phyloP scores from a whole-genome alignment of 306 rosid species.

The Rosa lucieae region DNA sequence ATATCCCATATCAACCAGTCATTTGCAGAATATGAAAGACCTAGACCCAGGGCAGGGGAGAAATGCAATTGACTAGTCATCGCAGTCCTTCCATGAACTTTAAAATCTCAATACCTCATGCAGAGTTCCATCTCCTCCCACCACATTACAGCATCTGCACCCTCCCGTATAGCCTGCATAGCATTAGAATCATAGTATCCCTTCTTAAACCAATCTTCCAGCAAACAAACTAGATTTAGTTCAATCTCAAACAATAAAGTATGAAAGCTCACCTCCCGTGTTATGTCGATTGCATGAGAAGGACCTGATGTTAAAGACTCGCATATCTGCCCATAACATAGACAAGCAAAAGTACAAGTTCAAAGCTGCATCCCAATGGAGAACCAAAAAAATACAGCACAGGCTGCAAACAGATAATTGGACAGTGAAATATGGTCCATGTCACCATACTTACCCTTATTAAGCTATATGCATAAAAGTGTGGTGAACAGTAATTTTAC shows the following conservation, averaged over 20 bases:
- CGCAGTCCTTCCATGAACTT: not conserved
- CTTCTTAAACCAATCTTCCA: conserved; percentile 5
- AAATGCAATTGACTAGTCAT: not conserved
- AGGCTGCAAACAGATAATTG: not conserved
- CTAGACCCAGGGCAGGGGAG: not conserved
- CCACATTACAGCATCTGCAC: conserved; percentile 91
- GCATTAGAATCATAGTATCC: conserved; percentile 18
- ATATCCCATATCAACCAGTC: not conserved
- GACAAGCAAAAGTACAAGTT: conserved; percentile 10
- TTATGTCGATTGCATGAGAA: conserved; percentile 89
- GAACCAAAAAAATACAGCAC: conserved; percentile 2
- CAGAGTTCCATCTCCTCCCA: conserved; percentile 98
- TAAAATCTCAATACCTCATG: conserved; percentile 65
- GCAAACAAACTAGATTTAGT: conserved; percentile 12
- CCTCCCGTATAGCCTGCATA: conserved; percentile 81
- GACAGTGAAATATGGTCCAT: not conserved
- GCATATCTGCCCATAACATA: conserved; percentile 57
- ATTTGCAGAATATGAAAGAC: conserved; percentile 2
- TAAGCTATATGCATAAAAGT: not conserved
- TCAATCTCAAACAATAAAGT: conserved; percentile 17
- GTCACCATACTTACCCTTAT: not conserved
- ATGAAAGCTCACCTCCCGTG: conserved; percentile 70
- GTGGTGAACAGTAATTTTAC: not conserved
- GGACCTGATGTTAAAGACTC: conserved; percentile 93
- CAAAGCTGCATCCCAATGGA: not conserved